Conservation (phyloP, 2,329 filamentous ascomycete genomes). For the Microascus cirrosus region DNA sequence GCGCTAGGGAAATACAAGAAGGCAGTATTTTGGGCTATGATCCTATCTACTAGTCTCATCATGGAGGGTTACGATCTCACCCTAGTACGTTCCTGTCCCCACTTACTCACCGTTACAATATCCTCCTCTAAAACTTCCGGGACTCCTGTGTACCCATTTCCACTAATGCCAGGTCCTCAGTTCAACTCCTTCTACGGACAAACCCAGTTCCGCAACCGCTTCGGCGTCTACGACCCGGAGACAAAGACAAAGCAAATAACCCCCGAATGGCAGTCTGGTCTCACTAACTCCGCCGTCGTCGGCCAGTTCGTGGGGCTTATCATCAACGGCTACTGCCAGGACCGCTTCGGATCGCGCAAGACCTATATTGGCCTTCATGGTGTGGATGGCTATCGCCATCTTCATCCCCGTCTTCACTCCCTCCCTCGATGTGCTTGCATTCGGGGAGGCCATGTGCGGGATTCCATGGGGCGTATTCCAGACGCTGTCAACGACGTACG, state of each 20-base stretch:
- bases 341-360: constrained; percentile 55
- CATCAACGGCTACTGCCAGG: constrained; percentile 55
- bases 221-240: constrained; percentile 33
- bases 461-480: constrained; percentile 53
- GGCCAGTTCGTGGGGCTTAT: constrained; percentile 58
- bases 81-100: constrained; percentile 24
- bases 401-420: constrained; percentile 58
- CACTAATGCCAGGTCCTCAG: not conserved
- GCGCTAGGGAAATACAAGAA: constrained; percentile 78
- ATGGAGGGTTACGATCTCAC: constrained; percentile 88
- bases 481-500: constrained; percentile 51
- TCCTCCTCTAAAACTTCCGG: not conserved
- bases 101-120: no score
- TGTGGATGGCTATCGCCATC: constrained; percentile 39
- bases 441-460: constrained; percentile 52
- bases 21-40: constrained; percentile 69
- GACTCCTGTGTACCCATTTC: not conserved
- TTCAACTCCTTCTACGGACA: constrained; percentile 70
- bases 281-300: constrained; percentile 46
- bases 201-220: constrained; percentile 46
- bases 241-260: constrained; percentile 40
- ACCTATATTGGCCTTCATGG: constrained; percentile 35
- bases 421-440: constrained; percentile 48
- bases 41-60: constrained; percentile 82
- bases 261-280: constrained; percentile 50